phyloP scores from a whole-genome alignment of 179 eudicot genomes.

The Monotropa hypopitys region DNA sequence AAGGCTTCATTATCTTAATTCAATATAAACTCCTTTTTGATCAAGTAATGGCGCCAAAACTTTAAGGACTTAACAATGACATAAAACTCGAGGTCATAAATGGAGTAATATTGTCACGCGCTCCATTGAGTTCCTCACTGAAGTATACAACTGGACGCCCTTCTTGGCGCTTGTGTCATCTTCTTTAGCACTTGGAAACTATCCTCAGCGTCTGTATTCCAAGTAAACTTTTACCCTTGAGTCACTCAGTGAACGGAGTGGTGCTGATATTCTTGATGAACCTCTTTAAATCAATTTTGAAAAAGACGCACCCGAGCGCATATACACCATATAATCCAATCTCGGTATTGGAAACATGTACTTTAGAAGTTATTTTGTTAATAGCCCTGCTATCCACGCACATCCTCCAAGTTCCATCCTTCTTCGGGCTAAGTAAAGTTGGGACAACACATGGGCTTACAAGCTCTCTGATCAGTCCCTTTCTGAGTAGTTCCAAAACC shows the following conservation, averaged over 20 bases:
- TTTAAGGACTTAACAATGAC: not conserved
- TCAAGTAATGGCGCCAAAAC: constrained; percentile 1
- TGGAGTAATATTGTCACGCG: not conserved
- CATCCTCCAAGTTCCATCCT: too few species aligned
- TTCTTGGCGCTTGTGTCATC: not conserved
- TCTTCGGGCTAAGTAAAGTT: too few species aligned
- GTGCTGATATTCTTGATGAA: not conserved
- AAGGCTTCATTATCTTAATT: not conserved
- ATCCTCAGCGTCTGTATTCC: not conserved
- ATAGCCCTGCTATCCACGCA: too few species aligned
- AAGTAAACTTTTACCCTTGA: not conserved
- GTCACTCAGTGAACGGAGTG: too few species aligned
- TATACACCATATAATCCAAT: not conserved
- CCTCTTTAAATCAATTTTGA: not conserved
- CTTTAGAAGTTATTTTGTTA: not conserved
- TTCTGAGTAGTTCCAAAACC: not conserved
- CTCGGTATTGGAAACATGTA: not conserved
- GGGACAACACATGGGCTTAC: not conserved
- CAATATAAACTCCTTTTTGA: not conserved
- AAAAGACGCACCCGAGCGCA: not conserved
- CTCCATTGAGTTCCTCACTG: not conserved
- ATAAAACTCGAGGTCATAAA: constrained; percentile 4
- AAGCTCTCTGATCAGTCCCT: not conserved
- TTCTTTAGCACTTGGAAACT: not conserved
- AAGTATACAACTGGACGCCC: not conserved